These are phyloP conservation scores for Globisporangium radiosum DNA, from an alignment of 352 stramenopile genomes.

Conservation along the genomic window DNA sequence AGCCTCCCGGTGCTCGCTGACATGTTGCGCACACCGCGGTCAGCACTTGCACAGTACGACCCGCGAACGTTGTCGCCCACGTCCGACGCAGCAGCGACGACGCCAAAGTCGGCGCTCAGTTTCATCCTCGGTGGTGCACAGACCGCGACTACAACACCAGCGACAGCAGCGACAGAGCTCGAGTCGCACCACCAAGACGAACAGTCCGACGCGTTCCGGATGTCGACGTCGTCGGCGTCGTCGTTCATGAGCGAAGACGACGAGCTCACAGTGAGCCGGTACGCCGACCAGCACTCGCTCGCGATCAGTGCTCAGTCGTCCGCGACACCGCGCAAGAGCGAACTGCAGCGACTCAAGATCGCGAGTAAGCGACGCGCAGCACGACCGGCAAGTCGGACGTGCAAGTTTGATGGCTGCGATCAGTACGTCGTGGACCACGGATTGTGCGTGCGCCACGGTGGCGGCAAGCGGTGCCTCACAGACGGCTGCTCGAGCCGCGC, in stretches of 20 bases:
- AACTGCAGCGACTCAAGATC: background rate
- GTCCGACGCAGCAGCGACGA: background rate
- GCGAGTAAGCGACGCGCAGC: slow-evolving; percentile 1
- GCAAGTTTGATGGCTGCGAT: slow-evolving; percentile 15
- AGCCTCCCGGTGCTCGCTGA: slow-evolving; percentile 5
- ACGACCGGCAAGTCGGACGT: slow-evolving; percentile 9
- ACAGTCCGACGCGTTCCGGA: background rate
- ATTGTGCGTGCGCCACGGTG: slow-evolving; percentile 16
- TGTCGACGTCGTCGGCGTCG: slow-evolving; percentile 2
- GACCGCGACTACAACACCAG: background rate
- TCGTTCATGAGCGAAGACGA: slow-evolving; percentile 10
- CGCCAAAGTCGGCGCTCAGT: slow-evolving; percentile 8
- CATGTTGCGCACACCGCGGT: slow-evolving; percentile 1
- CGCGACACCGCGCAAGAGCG: background rate
- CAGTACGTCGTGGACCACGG: slow-evolving; percentile 18
- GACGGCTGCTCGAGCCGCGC: slow-evolving; percentile 61
- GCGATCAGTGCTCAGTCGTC: background rate
- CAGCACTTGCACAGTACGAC: background rate
- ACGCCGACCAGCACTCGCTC: slow-evolving; percentile 1
- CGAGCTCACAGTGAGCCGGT: slow-evolving; percentile 1
- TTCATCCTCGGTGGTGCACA: slow-evolving; percentile 5
- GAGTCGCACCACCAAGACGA: background rate
- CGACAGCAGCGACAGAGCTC: background rate
- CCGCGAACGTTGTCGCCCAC: background rate
- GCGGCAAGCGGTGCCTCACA: slow-evolving; percentile 54